phyloP scores from a whole-genome alignment of 2,329 filamentous ascomycete genomes.

The Aureobasidium namibiae region DNA sequence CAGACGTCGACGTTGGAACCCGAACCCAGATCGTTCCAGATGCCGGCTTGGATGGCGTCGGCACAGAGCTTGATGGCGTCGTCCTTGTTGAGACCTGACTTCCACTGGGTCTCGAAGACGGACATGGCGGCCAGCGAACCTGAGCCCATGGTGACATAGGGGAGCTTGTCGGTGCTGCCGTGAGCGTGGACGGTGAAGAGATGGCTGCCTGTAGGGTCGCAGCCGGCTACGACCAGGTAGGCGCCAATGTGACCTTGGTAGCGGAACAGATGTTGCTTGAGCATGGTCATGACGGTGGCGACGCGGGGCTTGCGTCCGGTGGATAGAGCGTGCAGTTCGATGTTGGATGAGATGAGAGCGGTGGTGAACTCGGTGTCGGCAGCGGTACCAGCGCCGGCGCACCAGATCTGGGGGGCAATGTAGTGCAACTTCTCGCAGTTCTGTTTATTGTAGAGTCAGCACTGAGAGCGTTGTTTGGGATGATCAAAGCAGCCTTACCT shows the following conservation, averaged over 20 bases:
- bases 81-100: constrained; percentile 64
- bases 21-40: constrained; percentile 96
- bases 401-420: constrained; percentile 98
- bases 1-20: constrained; percentile 97
- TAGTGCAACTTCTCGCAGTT: constrained; percentile 99
- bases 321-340: constrained; percentile 93
- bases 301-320: constrained; percentile 95
- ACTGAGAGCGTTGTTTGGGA: neutral
- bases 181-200: constrained; percentile 98
- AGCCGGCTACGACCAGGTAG: constrained; percentile 93
- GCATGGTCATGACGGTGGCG: constrained; percentile 97
- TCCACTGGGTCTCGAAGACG: constrained; percentile 96
- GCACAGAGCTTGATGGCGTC: constrained; percentile 75
- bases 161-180: constrained; percentile 95
- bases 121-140: constrained; percentile 95
- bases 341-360: constrained; percentile 93
- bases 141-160: constrained; percentile 98
- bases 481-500: constrained; percentile 42
- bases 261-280: constrained; percentile 98
- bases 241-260: constrained; percentile 97
- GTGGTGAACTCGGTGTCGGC: constrained; percentile 99
- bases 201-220: constrained; percentile 89
- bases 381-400: constrained; percentile 92
- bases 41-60: constrained; percentile 89
- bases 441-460: constrained; percentile 26